A percentile compares a stretch with the other conserved stretches of the same genome.
These are phyloP conservation scores for Coniochaeta sp. DNA, from an alignment of 2,329 filamentous ascomycete genomes.

Conservation along the genomic window DNA sequence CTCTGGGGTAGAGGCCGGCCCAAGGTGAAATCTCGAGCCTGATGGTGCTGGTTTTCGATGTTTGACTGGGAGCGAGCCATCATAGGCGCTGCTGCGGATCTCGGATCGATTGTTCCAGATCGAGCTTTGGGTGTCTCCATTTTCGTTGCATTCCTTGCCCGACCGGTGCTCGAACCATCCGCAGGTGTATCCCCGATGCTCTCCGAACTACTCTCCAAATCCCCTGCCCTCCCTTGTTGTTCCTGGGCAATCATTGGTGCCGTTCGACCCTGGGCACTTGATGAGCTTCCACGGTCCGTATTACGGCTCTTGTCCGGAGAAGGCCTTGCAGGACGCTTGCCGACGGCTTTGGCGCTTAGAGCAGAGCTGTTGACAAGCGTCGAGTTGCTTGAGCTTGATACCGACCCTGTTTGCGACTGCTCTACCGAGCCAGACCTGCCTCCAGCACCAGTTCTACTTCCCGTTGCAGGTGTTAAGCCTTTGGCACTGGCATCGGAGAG, in stretches of 20 bases:
- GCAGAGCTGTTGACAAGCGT: slow-evolving; percentile 6
- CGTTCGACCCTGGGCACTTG: not conserved
- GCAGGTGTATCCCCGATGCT: not conserved
- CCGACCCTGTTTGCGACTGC: not conserved
- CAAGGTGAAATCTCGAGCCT: slow-evolving; percentile 2
- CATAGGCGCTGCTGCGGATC: not conserved
- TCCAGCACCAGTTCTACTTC: not conserved
- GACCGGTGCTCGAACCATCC: not conserved
- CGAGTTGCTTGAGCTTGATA: slow-evolving; percentile 5
- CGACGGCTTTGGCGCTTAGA: slow-evolving; percentile 36
- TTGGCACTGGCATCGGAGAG: slow-evolving; percentile 15
- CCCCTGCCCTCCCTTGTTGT: not conserved
- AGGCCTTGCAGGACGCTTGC: slow-evolving; percentile 33
- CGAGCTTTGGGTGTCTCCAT: not conserved
- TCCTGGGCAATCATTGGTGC: not conserved
- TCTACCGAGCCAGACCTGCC: not conserved
- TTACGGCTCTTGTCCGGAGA: slow-evolving; percentile 5
- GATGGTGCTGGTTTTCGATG: slow-evolving; percentile 4
- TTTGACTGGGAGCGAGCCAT: slow-evolving; percentile 12
- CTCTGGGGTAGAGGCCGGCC: slow-evolving; percentile 8
- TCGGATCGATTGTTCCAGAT: not conserved
- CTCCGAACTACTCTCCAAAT: not conserved
- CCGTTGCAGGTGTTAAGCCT: not conserved
- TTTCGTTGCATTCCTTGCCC: not conserved
- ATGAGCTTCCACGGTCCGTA: not conserved